Percentiles rank a stretch among this genome's conserved stretches.
phyloP scores from a whole-genome alignment of 495 filamentous ascomycete species.

The Mycothermus thermophilus region DNA sequence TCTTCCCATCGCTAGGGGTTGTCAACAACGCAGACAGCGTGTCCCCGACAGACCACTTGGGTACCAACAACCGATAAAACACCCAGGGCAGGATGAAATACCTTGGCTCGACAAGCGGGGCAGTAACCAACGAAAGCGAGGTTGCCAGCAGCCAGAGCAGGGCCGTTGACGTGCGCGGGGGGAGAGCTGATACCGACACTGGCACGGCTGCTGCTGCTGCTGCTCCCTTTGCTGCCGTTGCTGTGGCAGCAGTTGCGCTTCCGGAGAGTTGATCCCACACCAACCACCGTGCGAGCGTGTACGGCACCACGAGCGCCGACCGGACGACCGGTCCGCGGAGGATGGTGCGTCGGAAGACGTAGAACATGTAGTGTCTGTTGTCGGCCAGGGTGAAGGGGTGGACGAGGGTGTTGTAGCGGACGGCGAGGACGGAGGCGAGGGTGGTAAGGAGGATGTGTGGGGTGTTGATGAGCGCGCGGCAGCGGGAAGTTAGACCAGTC shows the following conservation, averaged over 20 bases:
- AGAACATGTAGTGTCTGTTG: constrained; percentile 95
- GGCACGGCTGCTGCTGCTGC: not conserved
- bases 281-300: constrained; percentile 45
- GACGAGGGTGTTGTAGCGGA: constrained; percentile 78
- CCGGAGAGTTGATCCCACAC: constrained; percentile 36
- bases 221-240: not conserved
- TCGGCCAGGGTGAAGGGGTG: constrained; percentile 95
- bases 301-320: constrained; percentile 48
- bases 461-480: constrained; percentile 4
- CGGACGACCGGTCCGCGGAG: constrained; percentile 45
- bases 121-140: constrained; percentile 62
- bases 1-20: constrained; percentile 8
- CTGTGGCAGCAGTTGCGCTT: not conserved
- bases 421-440: constrained; percentile 28
- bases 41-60: constrained; percentile 24
- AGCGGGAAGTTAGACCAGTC: not conserved
- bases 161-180: constrained; percentile 24
- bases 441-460: constrained; percentile 15
- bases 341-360: constrained; percentile 78
- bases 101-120: constrained; percentile 83
- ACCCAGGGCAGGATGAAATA: constrained; percentile 96
- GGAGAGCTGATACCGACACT: constrained; percentile 3
- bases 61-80: constrained; percentile 76
- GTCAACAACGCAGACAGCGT: too few relatives aligned
- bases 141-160: constrained; percentile 61